Evolutionary conservation across 768 basidiomycete species (phyloP).

Genomic region (Lyophyllum atratum): DNA sequence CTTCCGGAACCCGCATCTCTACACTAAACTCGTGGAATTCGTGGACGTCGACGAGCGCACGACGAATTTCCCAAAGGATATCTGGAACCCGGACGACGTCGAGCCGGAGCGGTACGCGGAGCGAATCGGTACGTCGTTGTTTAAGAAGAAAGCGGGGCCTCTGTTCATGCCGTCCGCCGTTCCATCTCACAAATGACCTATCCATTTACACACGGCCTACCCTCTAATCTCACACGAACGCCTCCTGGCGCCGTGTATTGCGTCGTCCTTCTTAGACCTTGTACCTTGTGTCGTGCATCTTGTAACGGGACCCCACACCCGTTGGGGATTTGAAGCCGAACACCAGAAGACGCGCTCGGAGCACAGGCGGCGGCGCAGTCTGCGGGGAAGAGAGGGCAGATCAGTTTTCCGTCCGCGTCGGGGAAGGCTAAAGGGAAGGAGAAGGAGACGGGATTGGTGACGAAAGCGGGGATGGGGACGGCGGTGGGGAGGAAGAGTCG

Average conservation of each 20-base stretch:
- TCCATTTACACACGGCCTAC: not conserved
- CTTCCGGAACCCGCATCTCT: constrained; percentile 97
- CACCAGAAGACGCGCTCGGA: constrained; percentile 66
- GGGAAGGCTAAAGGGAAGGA: constrained; percentile 10
- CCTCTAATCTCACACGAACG: not conserved
- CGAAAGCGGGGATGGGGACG: constrained; percentile 1
- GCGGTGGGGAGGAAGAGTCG: constrained; percentile 28
- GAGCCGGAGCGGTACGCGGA: constrained; percentile 75
- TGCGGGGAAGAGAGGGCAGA: constrained; percentile 57
- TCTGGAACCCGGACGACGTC: constrained; percentile 76
- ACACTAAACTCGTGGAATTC: constrained; percentile 92
- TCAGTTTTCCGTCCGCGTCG: constrained; percentile 56
- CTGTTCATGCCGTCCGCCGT: constrained; percentile 26
- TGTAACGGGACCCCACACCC: constrained; percentile 11
- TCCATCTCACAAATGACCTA: not conserved
- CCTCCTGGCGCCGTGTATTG: not conserved
- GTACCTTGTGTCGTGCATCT: constrained; percentile 21
- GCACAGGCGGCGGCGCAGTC: constrained; percentile 54
- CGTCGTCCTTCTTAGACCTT: not conserved
- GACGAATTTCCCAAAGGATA: constrained; percentile 73
- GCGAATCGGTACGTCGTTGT: constrained; percentile 64
- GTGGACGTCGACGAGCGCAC: constrained; percentile 86
- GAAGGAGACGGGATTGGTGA: constrained; percentile 10
- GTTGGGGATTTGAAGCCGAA: constrained; percentile 48
- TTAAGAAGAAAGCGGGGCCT: not conserved